phyloP scores from a whole-genome alignment of 768 basidiomycete species.

The Mycena chlorophos region DNA sequence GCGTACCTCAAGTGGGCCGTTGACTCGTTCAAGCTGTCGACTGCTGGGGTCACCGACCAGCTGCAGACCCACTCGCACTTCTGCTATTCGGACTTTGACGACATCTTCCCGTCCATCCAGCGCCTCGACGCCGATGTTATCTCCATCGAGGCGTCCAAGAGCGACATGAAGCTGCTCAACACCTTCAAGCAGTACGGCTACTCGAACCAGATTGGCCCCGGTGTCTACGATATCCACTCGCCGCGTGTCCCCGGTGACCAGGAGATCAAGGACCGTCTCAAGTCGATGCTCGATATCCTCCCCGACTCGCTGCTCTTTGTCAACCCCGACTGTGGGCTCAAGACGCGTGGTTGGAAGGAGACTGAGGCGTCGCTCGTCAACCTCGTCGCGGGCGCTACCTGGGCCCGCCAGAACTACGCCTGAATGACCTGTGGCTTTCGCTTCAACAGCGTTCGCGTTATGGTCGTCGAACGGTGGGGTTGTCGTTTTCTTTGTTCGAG shows the following conservation, averaged over 20 bases:
- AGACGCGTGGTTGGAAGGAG: constrained; percentile 99
- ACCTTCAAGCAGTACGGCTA: constrained; percentile 96
- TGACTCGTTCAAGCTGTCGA: constrained; percentile 97
- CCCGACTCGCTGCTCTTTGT: constrained; percentile 81
- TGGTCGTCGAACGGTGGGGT: constrained; percentile 55
- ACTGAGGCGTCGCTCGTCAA: constrained; percentile 87
- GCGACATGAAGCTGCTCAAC: constrained; percentile 94
- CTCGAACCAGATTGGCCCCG: constrained; percentile 96
- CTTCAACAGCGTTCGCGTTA: constrained; percentile 90
- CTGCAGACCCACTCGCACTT: constrained; percentile 99
- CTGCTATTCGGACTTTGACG: constrained; percentile 98
- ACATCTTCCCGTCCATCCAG: constrained; percentile 97
- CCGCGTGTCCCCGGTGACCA: constrained; percentile 92
- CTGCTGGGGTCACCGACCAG: constrained; percentile 90
- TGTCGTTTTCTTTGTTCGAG: no score
- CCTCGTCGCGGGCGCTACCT: constrained; percentile 88
- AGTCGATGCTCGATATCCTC: constrained; percentile 79
- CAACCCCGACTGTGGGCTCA: constrained; percentile 98
- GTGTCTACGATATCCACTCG: constrained; percentile 99
- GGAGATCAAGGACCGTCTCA: constrained; percentile 93
- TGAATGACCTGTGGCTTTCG: constrained; percentile 58
- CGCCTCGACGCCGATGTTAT: constrained; percentile 98
- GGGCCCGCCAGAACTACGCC: constrained; percentile 84
- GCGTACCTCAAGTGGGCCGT: constrained; percentile 97
- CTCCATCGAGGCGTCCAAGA: constrained; percentile 98